Conservation (phyloP, 495 filamentous ascomycete species). For the Penicillium longicatenatum region DNA sequence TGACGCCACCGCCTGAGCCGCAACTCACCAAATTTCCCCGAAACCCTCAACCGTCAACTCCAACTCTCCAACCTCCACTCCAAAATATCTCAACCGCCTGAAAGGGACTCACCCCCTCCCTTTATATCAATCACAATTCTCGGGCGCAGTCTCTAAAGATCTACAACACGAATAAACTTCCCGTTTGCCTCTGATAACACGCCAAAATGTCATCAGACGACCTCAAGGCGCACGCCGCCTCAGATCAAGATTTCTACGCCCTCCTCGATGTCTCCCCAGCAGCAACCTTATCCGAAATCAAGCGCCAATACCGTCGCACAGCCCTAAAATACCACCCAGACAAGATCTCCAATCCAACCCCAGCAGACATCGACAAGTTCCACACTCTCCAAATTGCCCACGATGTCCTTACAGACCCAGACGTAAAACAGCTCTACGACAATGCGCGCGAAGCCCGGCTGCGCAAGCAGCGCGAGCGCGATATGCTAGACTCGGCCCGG, state of each 20-base stretch:
- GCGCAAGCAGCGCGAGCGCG: slow-evolving; percentile 63
- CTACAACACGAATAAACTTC: neutral
- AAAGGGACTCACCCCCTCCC: neutral
- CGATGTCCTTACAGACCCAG: slow-evolving; percentile 68
- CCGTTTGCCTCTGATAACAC: neutral
- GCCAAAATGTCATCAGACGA: slow-evolving; percentile 50
- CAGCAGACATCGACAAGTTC: slow-evolving; percentile 67
- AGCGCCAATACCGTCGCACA: slow-evolving; percentile 83
- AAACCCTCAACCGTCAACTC: neutral
- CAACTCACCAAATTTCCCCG: slow-evolving; percentile 6
- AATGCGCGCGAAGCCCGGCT: slow-evolving; percentile 63
- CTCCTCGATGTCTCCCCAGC: slow-evolving; percentile 69
- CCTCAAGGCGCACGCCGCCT: slow-evolving; percentile 57
- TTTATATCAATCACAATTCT: neutral
- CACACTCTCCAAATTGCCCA: slow-evolving; percentile 71
- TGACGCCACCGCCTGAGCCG: slow-evolving; percentile 4
- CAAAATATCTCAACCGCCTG: neutral
- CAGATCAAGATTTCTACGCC: slow-evolving; percentile 78
- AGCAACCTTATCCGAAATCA: slow-evolving; percentile 71
- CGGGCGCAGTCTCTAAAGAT: neutral
- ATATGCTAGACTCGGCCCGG: slow-evolving; percentile 65
- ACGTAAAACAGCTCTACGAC: slow-evolving; percentile 66
- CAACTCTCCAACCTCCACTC: neutral
- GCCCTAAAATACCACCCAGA: slow-evolving; percentile 92
- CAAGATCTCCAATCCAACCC: slow-evolving; percentile 62